Percentiles rank a stretch among this genome's conserved stretches.
Evolutionary conservation across 306 rosid species (phyloP).

Genomic region (Cucumis cinereus): DNA sequence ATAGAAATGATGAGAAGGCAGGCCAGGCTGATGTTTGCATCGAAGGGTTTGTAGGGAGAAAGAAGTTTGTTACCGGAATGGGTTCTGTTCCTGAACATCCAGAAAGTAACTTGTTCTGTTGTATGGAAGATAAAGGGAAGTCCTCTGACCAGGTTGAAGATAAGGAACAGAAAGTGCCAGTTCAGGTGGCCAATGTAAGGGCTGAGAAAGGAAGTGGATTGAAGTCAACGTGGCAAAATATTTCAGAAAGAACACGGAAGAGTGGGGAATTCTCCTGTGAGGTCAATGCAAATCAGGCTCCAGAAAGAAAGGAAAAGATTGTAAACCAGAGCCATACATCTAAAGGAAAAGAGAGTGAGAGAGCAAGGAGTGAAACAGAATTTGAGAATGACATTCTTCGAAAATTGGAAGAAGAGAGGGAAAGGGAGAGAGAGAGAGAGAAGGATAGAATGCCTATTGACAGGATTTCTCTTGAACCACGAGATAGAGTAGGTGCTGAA

Average conservation of each 20-base stretch:
- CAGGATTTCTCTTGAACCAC: constrained; percentile 59
- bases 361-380: constrained; percentile 44
- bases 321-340: constrained; percentile 18
- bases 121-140: constrained; percentile 30
- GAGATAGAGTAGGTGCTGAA: constrained; percentile 59
- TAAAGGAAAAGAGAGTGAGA: constrained; percentile 47
- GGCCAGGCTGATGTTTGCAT: constrained; percentile 24
- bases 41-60: constrained; percentile 20
- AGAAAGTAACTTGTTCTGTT: constrained; percentile 27
- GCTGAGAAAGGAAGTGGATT: constrained; percentile 24
- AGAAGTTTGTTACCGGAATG: constrained; percentile 18
- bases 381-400: constrained; percentile 53
- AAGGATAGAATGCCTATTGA: constrained; percentile 85
- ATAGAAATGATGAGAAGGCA: constrained; percentile 17
- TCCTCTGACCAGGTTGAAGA: constrained; percentile 22
- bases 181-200: constrained; percentile 17
- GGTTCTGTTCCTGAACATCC: constrained; percentile 29
- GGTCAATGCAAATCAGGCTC: constrained; percentile 24
- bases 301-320: constrained; percentile 36
- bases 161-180: constrained; percentile 16
- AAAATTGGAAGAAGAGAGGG: constrained; percentile 77
- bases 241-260: constrained; percentile 20
- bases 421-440: constrained; percentile 93
- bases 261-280: constrained; percentile 25
- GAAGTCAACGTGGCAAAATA: constrained; percentile 22